A percentile compares a stretch with the other conserved stretches of the same genome.
phyloP scores from a whole-genome alignment of 2,329 filamentous ascomycete genomes.

The Phaeosphaeria sp. region DNA sequence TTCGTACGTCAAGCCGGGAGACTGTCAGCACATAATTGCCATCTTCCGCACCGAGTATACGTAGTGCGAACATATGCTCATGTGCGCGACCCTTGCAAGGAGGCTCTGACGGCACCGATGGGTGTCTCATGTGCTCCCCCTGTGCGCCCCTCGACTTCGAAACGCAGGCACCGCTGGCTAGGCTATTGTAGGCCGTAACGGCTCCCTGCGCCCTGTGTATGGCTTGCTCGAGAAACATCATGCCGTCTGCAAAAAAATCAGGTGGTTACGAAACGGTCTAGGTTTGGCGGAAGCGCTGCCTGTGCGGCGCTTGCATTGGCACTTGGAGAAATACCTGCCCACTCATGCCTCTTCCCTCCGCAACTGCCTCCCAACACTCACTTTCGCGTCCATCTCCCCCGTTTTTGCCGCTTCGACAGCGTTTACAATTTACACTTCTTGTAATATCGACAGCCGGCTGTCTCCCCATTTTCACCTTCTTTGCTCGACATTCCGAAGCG shows the following conservation, averaged over 20 bases:
- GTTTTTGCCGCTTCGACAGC: conserved; percentile 16
- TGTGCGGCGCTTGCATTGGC: conserved; percentile 16
- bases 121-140: conserved; percentile 32
- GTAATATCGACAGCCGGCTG: conserved; percentile 30
- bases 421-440: conserved; percentile 3
- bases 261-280: conserved; percentile 29
- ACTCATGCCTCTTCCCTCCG: conserved; percentile 6
- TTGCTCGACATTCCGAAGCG: background rate
- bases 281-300: conserved; percentile 32
- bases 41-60: background rate
- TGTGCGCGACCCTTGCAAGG: background rate
- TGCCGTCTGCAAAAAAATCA: conserved; percentile 24
- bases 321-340: conserved; percentile 21
- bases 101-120: background rate
- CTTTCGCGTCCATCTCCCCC: conserved; percentile 14
- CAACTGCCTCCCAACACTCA: conserved; percentile 16
- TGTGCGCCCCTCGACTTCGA: conserved; percentile 30
- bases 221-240: conserved; percentile 26
- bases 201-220: conserved; percentile 20
- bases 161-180: conserved; percentile 25
- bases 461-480: conserved; percentile 5
- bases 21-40: background rate
- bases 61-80: background rate
- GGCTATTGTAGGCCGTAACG: conserved; percentile 14
- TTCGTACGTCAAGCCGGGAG: background rate